Evolutionary conservation across 176 grass and related monocot species (phyloP).

Genomic region (Zizania latifolia): DNA sequence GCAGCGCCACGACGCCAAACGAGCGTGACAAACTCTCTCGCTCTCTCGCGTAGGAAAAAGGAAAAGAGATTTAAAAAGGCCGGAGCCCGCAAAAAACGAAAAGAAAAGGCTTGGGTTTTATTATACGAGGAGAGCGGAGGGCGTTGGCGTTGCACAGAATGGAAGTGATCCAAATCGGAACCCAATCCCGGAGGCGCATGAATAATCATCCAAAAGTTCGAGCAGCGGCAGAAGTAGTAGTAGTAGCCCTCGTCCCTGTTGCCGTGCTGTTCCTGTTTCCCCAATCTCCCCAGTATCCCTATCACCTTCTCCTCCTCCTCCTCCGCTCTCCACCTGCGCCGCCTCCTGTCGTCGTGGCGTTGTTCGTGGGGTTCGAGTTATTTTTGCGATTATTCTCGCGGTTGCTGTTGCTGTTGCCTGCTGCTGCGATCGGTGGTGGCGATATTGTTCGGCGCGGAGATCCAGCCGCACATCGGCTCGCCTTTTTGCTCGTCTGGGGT

Average conservation of each 20-base stretch:
- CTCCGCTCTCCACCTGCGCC: neutral
- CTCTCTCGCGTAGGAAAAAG: neutral
- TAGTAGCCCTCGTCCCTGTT: slow-evolving; percentile 18
- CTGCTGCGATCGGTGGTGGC: neutral
- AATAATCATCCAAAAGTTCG: slow-evolving; percentile 29
- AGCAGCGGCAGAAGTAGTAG: neutral
- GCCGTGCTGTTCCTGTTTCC: slow-evolving; percentile 30
- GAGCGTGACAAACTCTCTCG: neutral
- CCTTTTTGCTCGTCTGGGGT: slow-evolving; percentile 24
- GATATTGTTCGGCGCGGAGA: slow-evolving; percentile 10
- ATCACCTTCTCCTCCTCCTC: slow-evolving; percentile 18
- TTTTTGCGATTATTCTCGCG: neutral
- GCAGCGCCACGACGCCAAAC: neutral
- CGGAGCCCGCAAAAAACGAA: slow-evolving; percentile 12
- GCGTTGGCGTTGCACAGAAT: slow-evolving; percentile 15
- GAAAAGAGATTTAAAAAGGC: slow-evolving; percentile 28
- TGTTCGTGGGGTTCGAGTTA: slow-evolving; percentile 41
- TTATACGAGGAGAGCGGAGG: slow-evolving; percentile 4
- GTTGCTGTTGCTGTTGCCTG: neutral
- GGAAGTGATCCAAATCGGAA: slow-evolving; percentile 48
- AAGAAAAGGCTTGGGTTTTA: slow-evolving; percentile 50
- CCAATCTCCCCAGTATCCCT: slow-evolving; percentile 37
- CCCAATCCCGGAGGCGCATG: slow-evolving; percentile 63
- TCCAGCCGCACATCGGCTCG: slow-evolving; percentile 43
- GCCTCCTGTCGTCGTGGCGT: neutral